Evolutionary conservation across 2,329 filamentous ascomycete genomes (phyloP).

Genomic region (Diaporthe citriasiana): DNA sequence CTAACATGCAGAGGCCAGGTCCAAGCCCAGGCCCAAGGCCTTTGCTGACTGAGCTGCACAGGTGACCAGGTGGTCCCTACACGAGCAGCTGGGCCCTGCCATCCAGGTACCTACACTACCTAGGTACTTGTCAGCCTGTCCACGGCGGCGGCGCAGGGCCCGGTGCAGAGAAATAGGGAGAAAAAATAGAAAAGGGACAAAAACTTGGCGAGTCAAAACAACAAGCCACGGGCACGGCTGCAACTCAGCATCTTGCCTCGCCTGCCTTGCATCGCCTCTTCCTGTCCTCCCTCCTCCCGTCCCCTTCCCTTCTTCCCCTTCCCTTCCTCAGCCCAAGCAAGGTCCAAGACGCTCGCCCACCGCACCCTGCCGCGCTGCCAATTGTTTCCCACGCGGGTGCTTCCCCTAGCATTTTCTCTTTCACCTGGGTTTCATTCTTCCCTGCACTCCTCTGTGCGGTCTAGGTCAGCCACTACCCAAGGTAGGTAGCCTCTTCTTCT

Average conservation of each 20-base stretch:
- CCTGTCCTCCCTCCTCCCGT: slow-evolving; percentile 10
- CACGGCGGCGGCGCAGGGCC: not conserved
- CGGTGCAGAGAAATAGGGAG: slow-evolving; percentile 9
- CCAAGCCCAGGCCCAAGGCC: not conserved
- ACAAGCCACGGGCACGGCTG: slow-evolving; percentile 39
- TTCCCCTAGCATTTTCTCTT: slow-evolving; percentile 40
- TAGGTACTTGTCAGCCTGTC: not conserved
- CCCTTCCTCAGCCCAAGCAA: slow-evolving; percentile 37
- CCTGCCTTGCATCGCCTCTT: slow-evolving; percentile 8
- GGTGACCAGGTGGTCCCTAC: slow-evolving; percentile 6
- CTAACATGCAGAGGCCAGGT: not conserved
- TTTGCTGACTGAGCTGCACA: slow-evolving; percentile 19
- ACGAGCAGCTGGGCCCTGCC: not conserved
- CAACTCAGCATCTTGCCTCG: slow-evolving; percentile 25
- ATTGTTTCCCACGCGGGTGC: slow-evolving; percentile 43
- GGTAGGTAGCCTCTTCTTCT: slow-evolving; percentile 17
- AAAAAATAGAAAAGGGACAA: slow-evolving; percentile 34
- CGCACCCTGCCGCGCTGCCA: slow-evolving; percentile 39
- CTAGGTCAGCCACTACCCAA: slow-evolving; percentile 10
- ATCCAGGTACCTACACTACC: slow-evolving; percentile 11
- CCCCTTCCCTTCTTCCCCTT: slow-evolving; percentile 7
- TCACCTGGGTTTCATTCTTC: slow-evolving; percentile 40
- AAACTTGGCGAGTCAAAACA: slow-evolving; percentile 38
- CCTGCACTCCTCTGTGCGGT: not conserved
- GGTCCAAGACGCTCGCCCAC: slow-evolving; percentile 40